A percentile compares a stretch with the other conserved stretches of the same genome.
Evolutionary conservation across 257 asterid species (phyloP).

Genomic region (Nicotiana paniculata): DNA sequence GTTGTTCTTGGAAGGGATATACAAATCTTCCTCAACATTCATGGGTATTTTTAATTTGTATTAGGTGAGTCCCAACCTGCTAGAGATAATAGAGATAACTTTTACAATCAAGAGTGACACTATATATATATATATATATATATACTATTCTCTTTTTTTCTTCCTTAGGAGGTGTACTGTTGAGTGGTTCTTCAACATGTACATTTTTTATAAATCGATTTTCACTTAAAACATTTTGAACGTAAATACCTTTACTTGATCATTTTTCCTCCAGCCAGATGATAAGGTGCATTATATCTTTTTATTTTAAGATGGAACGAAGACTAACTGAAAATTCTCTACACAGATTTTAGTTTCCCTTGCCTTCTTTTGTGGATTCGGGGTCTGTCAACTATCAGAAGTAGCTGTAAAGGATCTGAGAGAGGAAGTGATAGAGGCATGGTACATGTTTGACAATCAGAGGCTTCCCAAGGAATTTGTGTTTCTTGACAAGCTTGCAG

Average conservation of each 20-base stretch:
- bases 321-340: background rate
- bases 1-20: background rate
- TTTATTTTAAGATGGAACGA: background rate
- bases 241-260: no score
- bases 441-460: slow-evolving; percentile 97
- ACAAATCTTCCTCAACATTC: background rate
- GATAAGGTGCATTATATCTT: no score
- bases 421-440: slow-evolving; percentile 81
- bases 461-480: slow-evolving; percentile 73
- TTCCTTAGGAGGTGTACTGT: no score
- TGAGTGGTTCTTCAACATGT: no score
- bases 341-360: background rate
- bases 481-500: slow-evolving; percentile 71
- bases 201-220: no score
- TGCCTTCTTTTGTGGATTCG: background rate
- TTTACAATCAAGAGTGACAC: no score
- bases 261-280: no score
- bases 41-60: background rate
- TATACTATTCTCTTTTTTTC: no score
- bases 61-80: no score
- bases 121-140: no score
- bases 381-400: background rate
- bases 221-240: no score
- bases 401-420: slow-evolving; percentile 34
- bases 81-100: no score